Evolutionary conservation across 768 basidiomycete genomes (phyloP).

Genomic region (Mycena latifolia): DNA sequence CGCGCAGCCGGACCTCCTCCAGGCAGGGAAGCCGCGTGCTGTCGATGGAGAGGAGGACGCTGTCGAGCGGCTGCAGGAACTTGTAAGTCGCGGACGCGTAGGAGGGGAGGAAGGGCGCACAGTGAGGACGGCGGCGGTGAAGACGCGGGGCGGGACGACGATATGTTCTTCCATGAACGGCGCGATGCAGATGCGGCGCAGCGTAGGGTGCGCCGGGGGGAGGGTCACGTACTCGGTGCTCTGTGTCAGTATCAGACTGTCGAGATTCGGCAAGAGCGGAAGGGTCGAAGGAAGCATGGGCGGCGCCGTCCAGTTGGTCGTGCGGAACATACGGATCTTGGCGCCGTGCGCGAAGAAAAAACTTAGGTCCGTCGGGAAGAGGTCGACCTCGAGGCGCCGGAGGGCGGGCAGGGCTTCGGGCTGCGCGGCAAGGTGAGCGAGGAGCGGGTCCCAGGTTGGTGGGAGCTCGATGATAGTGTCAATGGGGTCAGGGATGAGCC

Average conservation of each 20-base stretch:
- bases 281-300: constrained; percentile 51
- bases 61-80: constrained; percentile 47
- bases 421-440: constrained; percentile 49
- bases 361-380: constrained; percentile 48
- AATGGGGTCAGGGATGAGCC: constrained; percentile 46
- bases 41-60: constrained; percentile 53
- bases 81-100: background rate
- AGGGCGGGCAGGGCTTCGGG: constrained; percentile 53
- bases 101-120: background rate
- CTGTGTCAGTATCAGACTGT: constrained; percentile 54
- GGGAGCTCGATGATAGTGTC: constrained; percentile 32
- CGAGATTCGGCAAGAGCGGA: constrained; percentile 54
- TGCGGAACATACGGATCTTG: constrained; percentile 56
- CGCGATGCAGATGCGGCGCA: constrained; percentile 58
- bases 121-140: constrained; percentile 52
- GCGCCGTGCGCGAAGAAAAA: constrained; percentile 57
- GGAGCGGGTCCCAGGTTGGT: constrained; percentile 54
- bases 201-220: constrained; percentile 50
- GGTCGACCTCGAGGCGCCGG: constrained; percentile 57
- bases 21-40: constrained; percentile 48
- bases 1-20: constrained; percentile 53
- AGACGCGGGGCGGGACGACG: constrained; percentile 52
- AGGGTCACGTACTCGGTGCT: constrained; percentile 45
- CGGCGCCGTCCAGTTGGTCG: constrained; percentile 44
- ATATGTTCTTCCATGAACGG: constrained; percentile 53